A percentile compares a stretch with the other conserved stretches of the same genome.
Conservation (phyloP, 257 asterid genomes). For the Primulina huaijiensis region DNA sequence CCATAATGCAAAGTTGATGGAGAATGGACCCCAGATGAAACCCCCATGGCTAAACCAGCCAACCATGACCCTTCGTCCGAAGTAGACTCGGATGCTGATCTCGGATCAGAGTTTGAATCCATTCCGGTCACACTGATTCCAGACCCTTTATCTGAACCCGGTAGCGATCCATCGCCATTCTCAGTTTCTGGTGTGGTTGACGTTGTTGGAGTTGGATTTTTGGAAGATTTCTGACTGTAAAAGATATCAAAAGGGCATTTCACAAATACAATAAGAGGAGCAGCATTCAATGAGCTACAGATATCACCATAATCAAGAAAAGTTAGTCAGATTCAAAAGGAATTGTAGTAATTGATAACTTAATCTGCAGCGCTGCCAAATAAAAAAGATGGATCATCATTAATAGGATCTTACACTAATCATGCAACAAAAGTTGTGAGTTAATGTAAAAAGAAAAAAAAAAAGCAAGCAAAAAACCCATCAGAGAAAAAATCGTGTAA, state of each 20-base stretch:
- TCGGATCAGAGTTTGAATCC: slow-evolving; percentile 30
- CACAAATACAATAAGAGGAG: not conserved
- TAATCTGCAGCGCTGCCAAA: not conserved
- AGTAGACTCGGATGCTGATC: slow-evolving; percentile 52
- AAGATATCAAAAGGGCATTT: not conserved
- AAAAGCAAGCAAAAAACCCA: not conserved
- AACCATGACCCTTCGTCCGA: slow-evolving; percentile 73
- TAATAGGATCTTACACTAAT: not conserved
- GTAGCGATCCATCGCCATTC: slow-evolving; percentile 33
- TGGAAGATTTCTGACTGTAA: slow-evolving; percentile 85
- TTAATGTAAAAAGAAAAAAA: not conserved
- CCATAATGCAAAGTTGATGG: slow-evolving; percentile 28
- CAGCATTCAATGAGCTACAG: too few species aligned
- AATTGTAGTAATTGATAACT: not conserved
- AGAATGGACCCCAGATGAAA: slow-evolving; percentile 38
- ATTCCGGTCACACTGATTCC: slow-evolving; percentile 35
- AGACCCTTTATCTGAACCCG: slow-evolving; percentile 38
- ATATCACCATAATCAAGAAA: not conserved
- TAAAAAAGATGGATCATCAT: not conserved
- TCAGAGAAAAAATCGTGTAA: not conserved
- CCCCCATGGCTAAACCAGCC: slow-evolving; percentile 94
- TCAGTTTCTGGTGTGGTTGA: slow-evolving; percentile 37
- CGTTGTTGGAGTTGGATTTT: slow-evolving; percentile 56
- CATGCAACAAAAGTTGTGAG: not conserved
- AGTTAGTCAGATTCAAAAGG: not conserved